Evolutionary conservation across 768 basidiomycete species (phyloP), one percentile per base, ranked within the genome.

Genomic region (Mycena alexandri): DNA sequence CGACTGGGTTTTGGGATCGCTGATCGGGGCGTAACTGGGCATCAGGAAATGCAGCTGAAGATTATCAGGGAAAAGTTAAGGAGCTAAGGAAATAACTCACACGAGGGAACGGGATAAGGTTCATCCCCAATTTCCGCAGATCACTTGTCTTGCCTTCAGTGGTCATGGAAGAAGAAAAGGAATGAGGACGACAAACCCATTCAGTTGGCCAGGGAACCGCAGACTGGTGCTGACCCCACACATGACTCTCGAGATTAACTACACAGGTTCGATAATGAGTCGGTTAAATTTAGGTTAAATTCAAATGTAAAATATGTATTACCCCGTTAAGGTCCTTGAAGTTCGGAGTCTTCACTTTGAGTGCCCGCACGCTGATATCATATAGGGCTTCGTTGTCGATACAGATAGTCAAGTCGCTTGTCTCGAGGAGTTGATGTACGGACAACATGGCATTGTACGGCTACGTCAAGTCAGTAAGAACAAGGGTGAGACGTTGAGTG

Each of bases 71-170:
- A 1, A 46, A 36, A 13, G 5, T 6, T 21, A 16, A 3, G 8
- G 12, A 5, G 25, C 9, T 9, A 17, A 7, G n/a, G 53, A 34
- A 43, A 6, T 8, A 21, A 79, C 88, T 58, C 78, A 93, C 92
- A 66, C 96, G 95, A 71, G 97, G 97, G 87, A 99, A 99, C 0
- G 97, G 97, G 68, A 99, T 85, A 58, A 98, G 86, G 79, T 99
- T 99, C 88, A 97, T 91, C 53, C 89, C 93, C 50, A 99, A 87
- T 77, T 96, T 96, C 61, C 95, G 89, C 41, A 96, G 82, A 74
- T 96, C 95, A 50, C 92, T 93, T 67, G 22, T 55, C 10, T 19
- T 21, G 63, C 63, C 11, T 61, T 64, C 21, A 44, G 69, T 60
- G 38, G 74, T 13, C 10, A 58, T 43, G 25, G 10, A 24, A 16